These are phyloP conservation scores for Neonectria magnoliae DNA, from an alignment of 2,329 filamentous ascomycete genomes.

Conservation along the genomic window DNA sequence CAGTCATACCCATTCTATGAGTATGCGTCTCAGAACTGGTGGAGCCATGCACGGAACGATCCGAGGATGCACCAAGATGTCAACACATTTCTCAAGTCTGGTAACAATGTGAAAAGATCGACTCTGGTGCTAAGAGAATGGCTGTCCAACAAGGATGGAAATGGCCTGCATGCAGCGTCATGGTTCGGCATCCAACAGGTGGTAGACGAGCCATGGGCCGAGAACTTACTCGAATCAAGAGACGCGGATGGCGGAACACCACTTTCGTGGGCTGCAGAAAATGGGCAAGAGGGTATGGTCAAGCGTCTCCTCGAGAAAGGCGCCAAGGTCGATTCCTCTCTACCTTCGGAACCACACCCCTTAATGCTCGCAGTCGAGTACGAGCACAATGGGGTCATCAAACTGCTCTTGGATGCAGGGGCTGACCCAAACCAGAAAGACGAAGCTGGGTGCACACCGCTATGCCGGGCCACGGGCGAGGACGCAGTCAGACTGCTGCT, in stretches of 20 bases:
- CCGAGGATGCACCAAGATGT: neutral
- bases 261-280: conserved; percentile 3
- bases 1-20: conserved; percentile 1
- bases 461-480: too few species aligned
- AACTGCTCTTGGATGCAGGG: too few species aligned
- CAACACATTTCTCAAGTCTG: neutral
- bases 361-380: neutral
- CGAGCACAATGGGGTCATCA: neutral
- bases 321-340: neutral
- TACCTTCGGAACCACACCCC: neutral
- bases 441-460: too few species aligned
- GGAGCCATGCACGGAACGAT: neutral
- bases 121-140: neutral
- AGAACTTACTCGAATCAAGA: neutral
- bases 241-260: neutral
- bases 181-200: neutral
- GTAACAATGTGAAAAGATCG: neutral
- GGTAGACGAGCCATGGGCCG: neutral
- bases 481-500: neutral
- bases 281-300: neutral
- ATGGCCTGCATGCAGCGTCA: neutral
- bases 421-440: too few species aligned
- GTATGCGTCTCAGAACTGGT: conserved; percentile 9
- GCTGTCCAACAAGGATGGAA: accelerated
- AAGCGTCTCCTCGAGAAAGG: conserved; percentile 5